A percentile compares a stretch with the other conserved stretches of the same genome.
phyloP scores from a whole-genome alignment of 2,329 filamentous ascomycete genomes.

The Sporothrix sp. region DNA sequence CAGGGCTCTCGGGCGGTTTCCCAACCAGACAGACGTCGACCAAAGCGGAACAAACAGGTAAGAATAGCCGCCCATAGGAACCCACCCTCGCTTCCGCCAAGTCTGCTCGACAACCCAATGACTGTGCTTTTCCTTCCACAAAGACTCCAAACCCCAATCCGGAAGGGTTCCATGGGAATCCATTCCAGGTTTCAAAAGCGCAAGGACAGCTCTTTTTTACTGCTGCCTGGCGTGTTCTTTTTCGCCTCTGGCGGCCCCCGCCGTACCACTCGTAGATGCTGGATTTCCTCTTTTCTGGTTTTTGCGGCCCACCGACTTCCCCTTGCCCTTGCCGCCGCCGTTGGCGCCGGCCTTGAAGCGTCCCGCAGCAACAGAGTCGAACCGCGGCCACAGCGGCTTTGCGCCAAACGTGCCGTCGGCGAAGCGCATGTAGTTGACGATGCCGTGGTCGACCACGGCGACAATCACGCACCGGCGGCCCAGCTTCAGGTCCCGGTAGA shows the following conservation, averaged over 20 bases:
- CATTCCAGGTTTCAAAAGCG: too few species aligned
- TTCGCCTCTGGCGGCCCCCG: background rate
- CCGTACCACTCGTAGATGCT: background rate
- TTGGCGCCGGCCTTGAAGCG: constrained; percentile 1
- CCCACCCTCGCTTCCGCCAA: too few species aligned
- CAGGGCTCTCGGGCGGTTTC: too few species aligned
- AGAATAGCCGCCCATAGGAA: too few species aligned
- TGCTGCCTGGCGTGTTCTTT: background rate
- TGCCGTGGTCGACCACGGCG: constrained; percentile 79
- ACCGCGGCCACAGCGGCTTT: constrained; percentile 60
- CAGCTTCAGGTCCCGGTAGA: constrained; percentile 74
- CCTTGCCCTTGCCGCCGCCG: constrained; percentile 23
- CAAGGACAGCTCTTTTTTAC: too few species aligned
- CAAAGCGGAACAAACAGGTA: too few species aligned
- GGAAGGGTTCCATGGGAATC: too few species aligned
- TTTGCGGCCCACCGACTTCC: constrained; percentile 2
- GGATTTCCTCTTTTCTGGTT: background rate
- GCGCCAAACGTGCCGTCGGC: constrained; percentile 70
- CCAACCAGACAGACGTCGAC: too few species aligned
- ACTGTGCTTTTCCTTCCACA: too few species aligned
- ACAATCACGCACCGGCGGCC: constrained; percentile 76
- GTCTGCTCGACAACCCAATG: too few species aligned
- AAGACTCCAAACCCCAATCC: too few species aligned
- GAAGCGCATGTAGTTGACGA: constrained; percentile 79
- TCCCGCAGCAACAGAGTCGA: constrained; percentile 32